phyloP scores from a whole-genome alignment of 1,284 basidiomycete species.

The Tylopilus orsonianus region DNA sequence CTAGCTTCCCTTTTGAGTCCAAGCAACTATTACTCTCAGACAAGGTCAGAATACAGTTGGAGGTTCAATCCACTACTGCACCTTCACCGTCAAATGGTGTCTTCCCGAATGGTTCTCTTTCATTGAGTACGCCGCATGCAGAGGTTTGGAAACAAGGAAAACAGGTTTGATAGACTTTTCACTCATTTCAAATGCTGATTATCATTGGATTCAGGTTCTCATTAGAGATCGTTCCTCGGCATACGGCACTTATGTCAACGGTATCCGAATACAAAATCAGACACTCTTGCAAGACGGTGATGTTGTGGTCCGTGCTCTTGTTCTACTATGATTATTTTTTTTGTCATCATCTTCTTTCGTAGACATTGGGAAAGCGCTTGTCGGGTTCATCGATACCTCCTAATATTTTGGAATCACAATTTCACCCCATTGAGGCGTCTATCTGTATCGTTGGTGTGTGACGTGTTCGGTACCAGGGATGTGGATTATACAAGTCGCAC shows the following conservation, averaged over 20 bases:
- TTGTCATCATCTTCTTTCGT: constrained; percentile 8
- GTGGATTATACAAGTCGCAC: background rate
- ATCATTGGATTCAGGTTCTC: constrained; percentile 34
- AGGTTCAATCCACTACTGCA: constrained; percentile 25
- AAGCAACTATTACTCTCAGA: constrained; percentile 39
- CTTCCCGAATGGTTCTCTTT: constrained; percentile 39
- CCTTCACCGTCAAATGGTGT: constrained; percentile 36
- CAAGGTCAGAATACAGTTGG: constrained; percentile 36
- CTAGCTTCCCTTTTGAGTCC: constrained; percentile 44
- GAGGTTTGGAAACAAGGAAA: constrained; percentile 43
- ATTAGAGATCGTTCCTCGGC: constrained; percentile 44
- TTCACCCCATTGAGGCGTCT: constrained; percentile 42
- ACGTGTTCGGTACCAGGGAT: background rate
- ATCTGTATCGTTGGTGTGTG: constrained; percentile 36
- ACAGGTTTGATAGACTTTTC: constrained; percentile 32
- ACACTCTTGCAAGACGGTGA: constrained; percentile 41
- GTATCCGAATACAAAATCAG: constrained; percentile 35
- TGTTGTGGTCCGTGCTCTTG: constrained; percentile 37
- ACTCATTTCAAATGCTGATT: constrained; percentile 9
- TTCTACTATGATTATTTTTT: background rate
- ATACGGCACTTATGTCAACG: constrained; percentile 48
- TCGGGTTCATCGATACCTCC: constrained; percentile 39
- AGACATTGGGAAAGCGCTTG: constrained; percentile 42
- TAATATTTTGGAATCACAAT: constrained; percentile 39
- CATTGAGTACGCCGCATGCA: constrained; percentile 41